Percentiles rank a stretch among this genome's conserved stretches.
phyloP scores from a whole-genome alignment of 2,329 filamentous ascomycete genomes.

The Botrytis fabae region DNA sequence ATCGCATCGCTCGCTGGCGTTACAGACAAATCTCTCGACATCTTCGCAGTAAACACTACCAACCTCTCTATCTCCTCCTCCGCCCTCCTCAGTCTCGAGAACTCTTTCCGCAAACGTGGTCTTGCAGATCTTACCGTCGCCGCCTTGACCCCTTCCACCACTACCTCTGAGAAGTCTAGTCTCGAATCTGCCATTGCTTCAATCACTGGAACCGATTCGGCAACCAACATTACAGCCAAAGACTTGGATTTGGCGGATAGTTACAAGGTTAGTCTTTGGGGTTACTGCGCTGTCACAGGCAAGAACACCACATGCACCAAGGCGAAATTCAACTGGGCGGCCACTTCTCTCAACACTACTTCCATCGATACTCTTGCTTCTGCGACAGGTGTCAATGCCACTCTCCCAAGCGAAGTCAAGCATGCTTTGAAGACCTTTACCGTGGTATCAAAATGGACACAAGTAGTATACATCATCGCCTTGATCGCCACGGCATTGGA shows the following conservation, averaged over 20 bases:
- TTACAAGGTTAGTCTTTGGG: constrained; percentile 84
- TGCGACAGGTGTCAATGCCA: constrained; percentile 52
- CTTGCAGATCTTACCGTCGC: constrained; percentile 32
- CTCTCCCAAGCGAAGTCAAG: constrained; percentile 66
- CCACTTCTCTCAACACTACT: constrained; percentile 67
- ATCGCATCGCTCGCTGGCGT: constrained; percentile 58
- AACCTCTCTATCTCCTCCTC: constrained; percentile 50
- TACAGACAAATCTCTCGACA: constrained; percentile 55
- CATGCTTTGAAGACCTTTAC: constrained; percentile 71
- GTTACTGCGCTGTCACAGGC: constrained; percentile 67
- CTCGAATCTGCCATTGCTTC: constrained; percentile 41
- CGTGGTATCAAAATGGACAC: constrained; percentile 76
- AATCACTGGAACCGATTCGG: not conserved
- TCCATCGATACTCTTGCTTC: constrained; percentile 56
- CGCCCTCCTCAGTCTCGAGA: constrained; percentile 32
- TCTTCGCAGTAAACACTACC: constrained; percentile 62
- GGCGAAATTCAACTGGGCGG: constrained; percentile 74
- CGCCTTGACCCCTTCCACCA: constrained; percentile 37
- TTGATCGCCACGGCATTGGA: constrained; percentile 69
- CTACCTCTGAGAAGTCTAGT: constrained; percentile 50
- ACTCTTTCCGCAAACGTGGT: constrained; percentile 18
- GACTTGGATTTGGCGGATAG: constrained; percentile 63
- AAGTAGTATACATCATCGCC: constrained; percentile 76
- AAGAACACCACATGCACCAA: constrained; percentile 66
- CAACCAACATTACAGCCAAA: constrained; percentile 55